Conservation (phyloP, 257 asterid species). For the Mitragyna speciosa region DNA sequence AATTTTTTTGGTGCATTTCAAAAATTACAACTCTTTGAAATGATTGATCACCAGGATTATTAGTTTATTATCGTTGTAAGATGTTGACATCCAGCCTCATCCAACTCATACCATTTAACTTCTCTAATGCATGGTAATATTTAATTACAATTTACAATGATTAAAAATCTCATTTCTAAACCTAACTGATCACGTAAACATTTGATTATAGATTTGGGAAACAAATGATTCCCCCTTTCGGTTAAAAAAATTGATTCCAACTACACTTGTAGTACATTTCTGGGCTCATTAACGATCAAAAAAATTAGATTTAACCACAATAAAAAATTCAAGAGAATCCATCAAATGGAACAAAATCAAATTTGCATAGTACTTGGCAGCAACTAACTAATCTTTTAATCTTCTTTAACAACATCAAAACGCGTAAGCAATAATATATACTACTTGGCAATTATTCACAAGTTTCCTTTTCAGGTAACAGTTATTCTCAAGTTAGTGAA, state of each 20-base stretch:
- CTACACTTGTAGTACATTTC: neutral
- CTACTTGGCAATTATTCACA: neutral
- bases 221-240: constrained; percentile 2
- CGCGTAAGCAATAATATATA: neutral
- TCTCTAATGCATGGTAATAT: constrained; percentile 14
- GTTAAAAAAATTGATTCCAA: constrained; percentile 6
- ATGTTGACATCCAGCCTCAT: constrained; percentile 51
- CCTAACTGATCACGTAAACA: constrained; percentile 18
- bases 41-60: neutral
- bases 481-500: neutral
- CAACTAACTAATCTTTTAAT: constrained; percentile 7
- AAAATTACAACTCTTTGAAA: neutral
- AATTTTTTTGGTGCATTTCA: neutral
- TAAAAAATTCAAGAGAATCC: constrained; percentile 29
- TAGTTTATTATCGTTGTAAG: constrained; percentile 17
- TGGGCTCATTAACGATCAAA: constrained; percentile 25
- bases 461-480: neutral
- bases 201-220: constrained; percentile 5
- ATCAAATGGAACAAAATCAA: constrained; percentile 29
- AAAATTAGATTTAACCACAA: constrained; percentile 3
- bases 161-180: constrained; percentile 17
- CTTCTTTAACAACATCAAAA: constrained; percentile 10
- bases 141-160: constrained; percentile 30
- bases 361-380: constrained; percentile 23
- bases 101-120: constrained; percentile 36